Evolutionary conservation across 208 protist species (phyloP).

Genomic region (Trypanosomatidae sp.): DNA sequence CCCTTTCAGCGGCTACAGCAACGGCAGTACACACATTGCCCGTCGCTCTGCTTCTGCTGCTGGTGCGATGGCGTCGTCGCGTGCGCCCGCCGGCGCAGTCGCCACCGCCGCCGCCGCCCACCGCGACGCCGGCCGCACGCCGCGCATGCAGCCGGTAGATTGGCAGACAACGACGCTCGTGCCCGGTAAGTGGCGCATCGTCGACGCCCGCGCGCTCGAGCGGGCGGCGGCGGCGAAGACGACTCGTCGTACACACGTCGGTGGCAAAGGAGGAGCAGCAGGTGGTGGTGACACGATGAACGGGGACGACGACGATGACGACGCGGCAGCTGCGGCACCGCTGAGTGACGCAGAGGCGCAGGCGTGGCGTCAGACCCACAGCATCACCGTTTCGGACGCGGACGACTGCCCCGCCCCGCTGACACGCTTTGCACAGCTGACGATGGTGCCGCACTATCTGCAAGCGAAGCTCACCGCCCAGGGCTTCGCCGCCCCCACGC

Average conservation of each 20-base stretch:
- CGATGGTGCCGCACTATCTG: slow-evolving; percentile 47
- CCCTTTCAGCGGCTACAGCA: slow-evolving; percentile 53
- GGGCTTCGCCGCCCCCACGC: slow-evolving; percentile 67
- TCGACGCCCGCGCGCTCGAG: slow-evolving; percentile 49
- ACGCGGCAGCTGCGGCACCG: slow-evolving; percentile 6
- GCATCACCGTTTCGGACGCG: slow-evolving; percentile 55
- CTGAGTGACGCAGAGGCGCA: slow-evolving; percentile 40
- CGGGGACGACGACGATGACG: too few species aligned
- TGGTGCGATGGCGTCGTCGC: too few species aligned
- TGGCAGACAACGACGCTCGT: slow-evolving; percentile 43
- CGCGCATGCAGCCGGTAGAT: slow-evolving; percentile 44
- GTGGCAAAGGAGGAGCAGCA: not conserved
- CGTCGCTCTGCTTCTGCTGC: too few species aligned
- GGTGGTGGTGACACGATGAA: too few species aligned
- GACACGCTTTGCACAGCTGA: slow-evolving; percentile 53
- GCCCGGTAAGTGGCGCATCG: slow-evolving; percentile 63
- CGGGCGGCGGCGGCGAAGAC: slow-evolving; percentile 27
- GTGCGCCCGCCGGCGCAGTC: slow-evolving; percentile 2
- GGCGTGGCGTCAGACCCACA: slow-evolving; percentile 41
- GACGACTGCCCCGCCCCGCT: slow-evolving; percentile 38
- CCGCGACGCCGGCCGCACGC: slow-evolving; percentile 4
- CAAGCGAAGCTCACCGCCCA: slow-evolving; percentile 61
- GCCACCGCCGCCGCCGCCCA: slow-evolving; percentile 1
- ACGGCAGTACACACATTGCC: slow-evolving; percentile 2
- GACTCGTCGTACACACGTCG: not conserved